Evolutionary conservation across 768 basidiomycete species (phyloP).

Genomic region (Gelatoporia subvermispora): DNA sequence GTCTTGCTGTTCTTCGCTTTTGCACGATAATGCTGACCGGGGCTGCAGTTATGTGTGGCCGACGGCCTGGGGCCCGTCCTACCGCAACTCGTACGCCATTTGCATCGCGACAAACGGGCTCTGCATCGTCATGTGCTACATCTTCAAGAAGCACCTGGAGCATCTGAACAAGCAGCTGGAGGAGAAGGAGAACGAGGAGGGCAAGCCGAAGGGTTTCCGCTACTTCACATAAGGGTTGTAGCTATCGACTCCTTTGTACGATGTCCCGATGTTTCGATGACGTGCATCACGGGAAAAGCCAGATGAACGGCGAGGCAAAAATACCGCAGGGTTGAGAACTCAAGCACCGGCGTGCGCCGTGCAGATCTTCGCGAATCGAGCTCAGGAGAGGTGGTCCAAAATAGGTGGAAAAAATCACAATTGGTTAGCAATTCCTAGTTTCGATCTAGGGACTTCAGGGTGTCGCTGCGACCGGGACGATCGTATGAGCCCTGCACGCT

Average conservation of each 20-base stretch:
- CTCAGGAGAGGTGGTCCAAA: too few species aligned
- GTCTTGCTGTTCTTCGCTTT: not conserved
- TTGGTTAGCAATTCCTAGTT: too few species aligned
- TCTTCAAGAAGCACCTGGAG: slow-evolving; percentile 25
- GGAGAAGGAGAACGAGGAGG: slow-evolving; percentile 36
- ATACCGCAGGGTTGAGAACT: too few species aligned
- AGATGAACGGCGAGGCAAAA: not conserved
- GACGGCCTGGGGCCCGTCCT: slow-evolving; percentile 63
- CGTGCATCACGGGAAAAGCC: not conserved
- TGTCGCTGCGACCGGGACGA: too few species aligned
- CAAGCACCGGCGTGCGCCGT: too few species aligned
- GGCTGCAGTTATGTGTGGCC: slow-evolving; percentile 66
- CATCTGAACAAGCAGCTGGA: slow-evolving; percentile 23
- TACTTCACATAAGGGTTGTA: slow-evolving; percentile 38
- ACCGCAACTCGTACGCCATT: slow-evolving; percentile 58
- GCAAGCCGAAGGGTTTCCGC: slow-evolving; percentile 39
- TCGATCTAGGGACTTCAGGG: too few species aligned
- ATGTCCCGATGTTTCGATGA: not conserved
- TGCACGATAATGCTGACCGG: not conserved
- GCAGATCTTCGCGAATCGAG: too few species aligned
- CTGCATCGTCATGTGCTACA: slow-evolving; percentile 29
- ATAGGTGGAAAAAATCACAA: too few species aligned
- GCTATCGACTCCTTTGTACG: not conserved
- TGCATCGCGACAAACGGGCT: slow-evolving; percentile 25
- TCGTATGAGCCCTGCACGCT: too few species aligned